Evolutionary conservation across 108 stramenopile genomes (phyloP), one percentile per base, ranked within the genome.

Genomic region (Conticribra weissflogii): DNA sequence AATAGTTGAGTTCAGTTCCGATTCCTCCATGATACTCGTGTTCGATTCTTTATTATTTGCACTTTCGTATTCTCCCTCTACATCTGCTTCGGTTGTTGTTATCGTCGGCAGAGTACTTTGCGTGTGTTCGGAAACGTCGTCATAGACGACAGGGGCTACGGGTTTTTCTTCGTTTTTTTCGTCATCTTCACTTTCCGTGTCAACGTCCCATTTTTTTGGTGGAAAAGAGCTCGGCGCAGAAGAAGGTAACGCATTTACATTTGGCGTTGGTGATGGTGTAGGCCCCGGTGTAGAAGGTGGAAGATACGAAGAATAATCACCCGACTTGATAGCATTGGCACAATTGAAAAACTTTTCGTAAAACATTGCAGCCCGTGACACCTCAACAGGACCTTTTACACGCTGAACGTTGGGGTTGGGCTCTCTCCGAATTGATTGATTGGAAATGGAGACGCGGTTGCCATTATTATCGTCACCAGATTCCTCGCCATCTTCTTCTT

Each of bases 261-360:
- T 21, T 36, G 41, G 50, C 1, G 61, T 32, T 5, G 52, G 53
- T 15, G 44, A 41, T 21, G 53, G 44, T 24, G 60, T 45, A 41
- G 71, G 61, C 33, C 54, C 48, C 5, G 48, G 16, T 0, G 62
- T 55, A n/a, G 32, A 30, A 2, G 67, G 66, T 25, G 34, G 49
- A 25, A 27, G 54, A 66, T 65, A 83, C 27, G 30, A 8, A 3
- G 74, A 63, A 64, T 87, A 92, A 73, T 89, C 85, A 18, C 73
- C 81, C 21, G 86, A 87, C 24, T 78, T 85, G 48, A 90, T 87
- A 18, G 93, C 87, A 44, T 63, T 63, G 0, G 85, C 54, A 32
- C 93, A 94, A 29, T 76, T 63, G 55, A 86, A 90, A 46, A 94
- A 79, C 18, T 65, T 81, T 56, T 79, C 68, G 66, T 88, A 91